Conservation (phyloP, 2,329 filamentous ascomycete species). For the Pseudopithomyces maydicus region DNA sequence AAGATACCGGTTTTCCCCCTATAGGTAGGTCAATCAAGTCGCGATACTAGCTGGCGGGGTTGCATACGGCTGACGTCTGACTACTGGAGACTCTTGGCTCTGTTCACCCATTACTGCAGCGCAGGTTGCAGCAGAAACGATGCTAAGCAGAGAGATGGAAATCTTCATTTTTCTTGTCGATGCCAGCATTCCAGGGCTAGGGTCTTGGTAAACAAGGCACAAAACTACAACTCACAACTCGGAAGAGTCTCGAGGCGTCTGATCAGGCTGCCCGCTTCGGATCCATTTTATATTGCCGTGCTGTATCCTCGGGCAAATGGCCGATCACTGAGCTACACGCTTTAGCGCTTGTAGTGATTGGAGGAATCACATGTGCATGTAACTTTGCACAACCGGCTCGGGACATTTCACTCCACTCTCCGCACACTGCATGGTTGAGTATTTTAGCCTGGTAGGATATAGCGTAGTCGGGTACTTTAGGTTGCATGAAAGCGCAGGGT, state of each 20-base stretch:
- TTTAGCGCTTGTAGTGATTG: conserved; percentile 3
- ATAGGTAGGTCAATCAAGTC: neutral
- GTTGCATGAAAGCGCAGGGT: conserved; percentile 1
- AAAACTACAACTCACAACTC: neutral
- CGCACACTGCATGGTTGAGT: neutral
- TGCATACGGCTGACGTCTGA: conserved; percentile 5
- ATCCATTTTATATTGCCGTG: conserved; percentile 3
- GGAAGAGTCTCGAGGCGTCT: neutral
- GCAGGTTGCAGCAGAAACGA: neutral
- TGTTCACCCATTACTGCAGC: neutral
- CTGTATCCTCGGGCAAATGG: conserved; percentile 1
- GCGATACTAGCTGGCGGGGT: neutral
- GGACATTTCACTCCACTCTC: conserved; percentile 2
- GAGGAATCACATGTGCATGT: neutral
- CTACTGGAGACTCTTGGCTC: neutral
- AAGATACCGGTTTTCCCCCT: conserved; percentile 6
- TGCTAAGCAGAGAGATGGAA: neutral
- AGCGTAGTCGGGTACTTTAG: neutral
- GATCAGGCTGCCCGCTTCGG: neutral
- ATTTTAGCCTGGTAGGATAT: neutral
- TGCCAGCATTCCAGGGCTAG: neutral
- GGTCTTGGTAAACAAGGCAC: neutral
- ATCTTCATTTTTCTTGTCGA: neutral
- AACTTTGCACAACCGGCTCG: neutral
- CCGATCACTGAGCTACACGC: neutral